phyloP scores from a whole-genome alignment of 192 early-diverging fungal species.

The Backusella parvicylindrica region DNA sequence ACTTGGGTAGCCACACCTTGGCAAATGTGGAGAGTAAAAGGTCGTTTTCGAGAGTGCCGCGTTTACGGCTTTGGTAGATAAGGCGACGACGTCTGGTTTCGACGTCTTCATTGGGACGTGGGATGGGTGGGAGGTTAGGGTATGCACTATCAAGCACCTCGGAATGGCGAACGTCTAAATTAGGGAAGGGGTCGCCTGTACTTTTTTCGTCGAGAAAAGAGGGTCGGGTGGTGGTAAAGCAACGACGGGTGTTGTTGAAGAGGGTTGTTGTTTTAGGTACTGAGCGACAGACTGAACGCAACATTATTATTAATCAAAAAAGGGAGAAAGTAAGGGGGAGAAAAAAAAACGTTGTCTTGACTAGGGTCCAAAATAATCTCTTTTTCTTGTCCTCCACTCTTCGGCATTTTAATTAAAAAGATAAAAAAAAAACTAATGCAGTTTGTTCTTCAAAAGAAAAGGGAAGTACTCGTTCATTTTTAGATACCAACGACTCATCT shows the following conservation, averaged over 20 bases:
- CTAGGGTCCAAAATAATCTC: neutral
- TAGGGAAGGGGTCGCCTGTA: conserved; percentile 33
- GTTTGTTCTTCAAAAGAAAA: no score
- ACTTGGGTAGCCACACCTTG: conserved; percentile 48
- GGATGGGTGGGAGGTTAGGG: conserved; percentile 49
- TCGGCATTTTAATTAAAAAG: neutral
- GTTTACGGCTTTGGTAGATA: conserved; percentile 83
- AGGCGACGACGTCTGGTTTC: conserved; percentile 78
- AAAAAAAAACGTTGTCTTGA: neutral
- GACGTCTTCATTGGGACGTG: conserved; percentile 61
- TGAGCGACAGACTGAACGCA: neutral
- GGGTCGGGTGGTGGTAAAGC: neutral
- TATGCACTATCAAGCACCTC: conserved; percentile 25
- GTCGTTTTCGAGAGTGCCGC: conserved; percentile 94
- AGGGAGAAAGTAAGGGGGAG: neutral
- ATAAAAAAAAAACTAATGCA: no score
- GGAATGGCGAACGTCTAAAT: conserved; percentile 30
- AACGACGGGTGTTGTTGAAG: neutral
- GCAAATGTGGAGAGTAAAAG: conserved; percentile 89
- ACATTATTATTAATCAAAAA: neutral
- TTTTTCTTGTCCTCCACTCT: no score
- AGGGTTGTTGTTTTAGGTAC: neutral
- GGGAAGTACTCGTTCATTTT: no score
- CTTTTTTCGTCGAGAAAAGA: neutral
- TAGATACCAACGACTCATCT: no score